Percentiles rank a stretch among this genome's conserved stretches.
Evolutionary conservation across 2,329 filamentous ascomycete genomes (phyloP).

Genomic region (Hansfordia pulvinata): DNA sequence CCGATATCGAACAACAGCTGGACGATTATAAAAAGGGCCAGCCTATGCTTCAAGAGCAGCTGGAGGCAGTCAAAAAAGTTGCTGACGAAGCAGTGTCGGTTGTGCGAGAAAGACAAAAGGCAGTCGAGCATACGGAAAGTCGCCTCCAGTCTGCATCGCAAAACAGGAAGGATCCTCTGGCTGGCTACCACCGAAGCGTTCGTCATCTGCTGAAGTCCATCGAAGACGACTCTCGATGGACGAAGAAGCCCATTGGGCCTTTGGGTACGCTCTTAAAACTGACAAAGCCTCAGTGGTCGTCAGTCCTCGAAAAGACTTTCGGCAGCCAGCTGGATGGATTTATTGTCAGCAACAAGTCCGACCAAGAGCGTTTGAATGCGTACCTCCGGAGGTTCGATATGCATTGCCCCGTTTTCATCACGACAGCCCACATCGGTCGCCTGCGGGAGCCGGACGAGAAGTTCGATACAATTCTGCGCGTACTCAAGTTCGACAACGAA

Average conservation of each 20-base stretch:
- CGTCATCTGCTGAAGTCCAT: slow-evolving; percentile 54
- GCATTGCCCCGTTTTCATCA: slow-evolving; percentile 48
- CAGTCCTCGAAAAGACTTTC: slow-evolving; percentile 65
- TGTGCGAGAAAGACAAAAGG: slow-evolving; percentile 31
- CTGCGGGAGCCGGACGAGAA: slow-evolving; percentile 59
- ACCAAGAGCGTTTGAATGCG: slow-evolving; percentile 53
- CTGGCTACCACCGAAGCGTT: slow-evolving; percentile 52
- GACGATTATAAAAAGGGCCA: slow-evolving; percentile 11
- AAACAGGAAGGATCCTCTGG: slow-evolving; percentile 44
- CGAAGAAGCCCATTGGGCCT: slow-evolving; percentile 65
- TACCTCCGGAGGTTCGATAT: slow-evolving; percentile 47
- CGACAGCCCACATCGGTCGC: slow-evolving; percentile 38
- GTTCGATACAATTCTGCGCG: slow-evolving; percentile 67
- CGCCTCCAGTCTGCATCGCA: slow-evolving; percentile 36
- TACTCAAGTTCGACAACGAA: slow-evolving; percentile 70
- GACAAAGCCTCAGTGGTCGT: slow-evolving; percentile 68
- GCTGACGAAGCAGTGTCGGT: slow-evolving; percentile 14
- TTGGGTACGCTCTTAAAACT: slow-evolving; percentile 68
- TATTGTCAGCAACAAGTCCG: slow-evolving; percentile 63
- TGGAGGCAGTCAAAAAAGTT: slow-evolving; percentile 12
- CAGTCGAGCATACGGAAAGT: slow-evolving; percentile 37
- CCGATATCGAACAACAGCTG: slow-evolving; percentile 23
- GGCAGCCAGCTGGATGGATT: slow-evolving; percentile 63
- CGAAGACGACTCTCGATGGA: slow-evolving; percentile 53
- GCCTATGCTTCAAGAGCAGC: slow-evolving; percentile 12